Conservation (phyloP, 441 rosid genomes). For the Euphorbia celastroides region DNA sequence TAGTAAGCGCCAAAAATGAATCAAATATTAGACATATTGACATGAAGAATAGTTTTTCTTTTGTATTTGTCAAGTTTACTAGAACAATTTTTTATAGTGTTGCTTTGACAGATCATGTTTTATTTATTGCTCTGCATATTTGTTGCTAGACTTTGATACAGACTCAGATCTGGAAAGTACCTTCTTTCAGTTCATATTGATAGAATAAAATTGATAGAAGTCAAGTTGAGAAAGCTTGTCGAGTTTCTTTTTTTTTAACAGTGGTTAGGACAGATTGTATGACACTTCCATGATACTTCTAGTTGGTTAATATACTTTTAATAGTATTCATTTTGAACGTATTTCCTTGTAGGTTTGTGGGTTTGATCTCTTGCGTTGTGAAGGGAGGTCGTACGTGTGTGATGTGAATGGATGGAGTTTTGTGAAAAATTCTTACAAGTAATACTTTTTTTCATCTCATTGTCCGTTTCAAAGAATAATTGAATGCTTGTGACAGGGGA, state of each 20-base stretch:
- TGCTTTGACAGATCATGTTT: not conserved
- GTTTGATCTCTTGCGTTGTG: constrained; percentile 95
- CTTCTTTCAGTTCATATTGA: not conserved
- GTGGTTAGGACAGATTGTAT: not conserved
- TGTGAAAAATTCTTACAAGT: constrained; percentile 99
- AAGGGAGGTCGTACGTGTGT: constrained; percentile 97
- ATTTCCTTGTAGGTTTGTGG: constrained; percentile 84
- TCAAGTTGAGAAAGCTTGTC: not conserved
- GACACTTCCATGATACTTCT: not conserved
- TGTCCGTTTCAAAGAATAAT: constrained; percentile 5
- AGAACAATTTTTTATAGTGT: constrained; percentile 10
- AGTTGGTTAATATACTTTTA: not conserved
- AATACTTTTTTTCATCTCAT: constrained; percentile 23
- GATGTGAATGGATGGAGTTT: constrained; percentile 99
- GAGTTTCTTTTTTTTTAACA: constrained; percentile 1
- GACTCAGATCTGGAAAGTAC: constrained; percentile 4
- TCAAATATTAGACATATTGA: not conserved
- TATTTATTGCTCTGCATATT: too few species aligned
- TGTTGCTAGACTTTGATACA: not conserved
- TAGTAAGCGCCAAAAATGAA: not conserved
- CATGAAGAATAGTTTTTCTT: not conserved
- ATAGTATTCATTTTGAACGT: not conserved
- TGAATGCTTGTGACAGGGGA: not conserved
- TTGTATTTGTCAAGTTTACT: not conserved
- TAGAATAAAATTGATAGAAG: not conserved